phyloP scores from a whole-genome alignment of 2,329 filamentous ascomycete genomes.

The Cyanodermella asteris region DNA sequence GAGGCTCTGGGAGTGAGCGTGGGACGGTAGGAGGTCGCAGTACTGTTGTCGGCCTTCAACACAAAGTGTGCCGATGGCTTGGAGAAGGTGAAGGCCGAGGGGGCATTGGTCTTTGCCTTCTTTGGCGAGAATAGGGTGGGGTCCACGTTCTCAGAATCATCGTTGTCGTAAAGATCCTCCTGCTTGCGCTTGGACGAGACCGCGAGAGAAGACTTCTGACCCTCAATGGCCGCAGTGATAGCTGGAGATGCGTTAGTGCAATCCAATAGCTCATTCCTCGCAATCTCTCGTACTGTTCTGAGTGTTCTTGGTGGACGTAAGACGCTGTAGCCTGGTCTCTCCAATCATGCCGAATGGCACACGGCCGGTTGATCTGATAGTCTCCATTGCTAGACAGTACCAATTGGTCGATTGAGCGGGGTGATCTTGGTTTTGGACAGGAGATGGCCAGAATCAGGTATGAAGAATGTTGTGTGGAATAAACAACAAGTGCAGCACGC shows the following conservation, averaged over 20 bases:
- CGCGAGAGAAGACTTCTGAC: not conserved
- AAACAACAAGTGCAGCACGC: too few relatives aligned
- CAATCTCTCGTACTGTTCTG: constrained; percentile 25
- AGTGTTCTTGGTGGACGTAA: constrained; percentile 15
- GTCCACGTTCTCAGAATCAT: constrained; percentile 38
- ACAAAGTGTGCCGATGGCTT: constrained; percentile 4
- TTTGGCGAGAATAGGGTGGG: constrained; percentile 28
- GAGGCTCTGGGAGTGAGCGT: not conserved
- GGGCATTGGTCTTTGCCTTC: constrained; percentile 10
- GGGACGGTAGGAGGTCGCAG: not conserved
- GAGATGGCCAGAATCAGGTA: too few relatives aligned
- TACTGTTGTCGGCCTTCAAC: constrained; percentile 4
- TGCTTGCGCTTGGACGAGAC: not conserved
- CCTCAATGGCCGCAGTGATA: not conserved
- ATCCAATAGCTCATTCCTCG: not conserved
- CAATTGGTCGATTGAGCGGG: too few relatives aligned
- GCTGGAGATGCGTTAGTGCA: not conserved
- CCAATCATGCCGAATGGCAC: constrained; percentile 14
- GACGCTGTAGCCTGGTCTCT: constrained; percentile 12
- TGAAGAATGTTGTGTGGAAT: too few relatives aligned
- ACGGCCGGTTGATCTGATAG: constrained; percentile 11
- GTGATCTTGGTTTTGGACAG: too few relatives aligned
- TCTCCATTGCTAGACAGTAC: constrained; percentile 11
- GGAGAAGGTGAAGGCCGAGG: constrained; percentile 6
- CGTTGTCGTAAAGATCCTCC: constrained; percentile 21